Conservation (phyloP, 2,329 filamentous ascomycete genomes). For the Colletotrichum coccodes region DNA sequence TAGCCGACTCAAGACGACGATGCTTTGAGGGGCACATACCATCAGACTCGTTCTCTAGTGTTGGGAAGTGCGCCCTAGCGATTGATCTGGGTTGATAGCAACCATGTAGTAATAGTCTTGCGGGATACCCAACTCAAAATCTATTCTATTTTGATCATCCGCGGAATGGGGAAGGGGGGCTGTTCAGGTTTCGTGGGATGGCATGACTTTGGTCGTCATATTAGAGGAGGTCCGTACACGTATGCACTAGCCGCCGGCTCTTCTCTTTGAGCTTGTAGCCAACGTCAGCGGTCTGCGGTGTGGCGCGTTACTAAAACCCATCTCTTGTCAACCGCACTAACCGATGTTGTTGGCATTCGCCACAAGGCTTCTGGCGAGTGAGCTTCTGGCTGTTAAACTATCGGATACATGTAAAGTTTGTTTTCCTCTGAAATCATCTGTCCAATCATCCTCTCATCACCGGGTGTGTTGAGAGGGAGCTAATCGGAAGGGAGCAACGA, state of each 20-base stretch:
- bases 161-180: not conserved
- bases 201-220: constrained; percentile 3
- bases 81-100: not conserved
- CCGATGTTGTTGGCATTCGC: constrained; percentile 6
- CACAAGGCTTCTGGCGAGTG: not conserved
- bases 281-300: constrained; percentile 17
- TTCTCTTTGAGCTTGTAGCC: not conserved
- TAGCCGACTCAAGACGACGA: not conserved
- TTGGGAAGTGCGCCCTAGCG: not conserved
- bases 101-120: not conserved
- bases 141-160: not conserved
- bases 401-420: constrained; percentile 17
- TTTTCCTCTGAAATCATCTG: not conserved
- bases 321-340: constrained; percentile 16
- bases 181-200: not conserved
- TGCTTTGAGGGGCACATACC: not conserved
- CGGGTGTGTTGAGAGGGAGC: not conserved
- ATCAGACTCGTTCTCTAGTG: not conserved
- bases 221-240: not conserved
- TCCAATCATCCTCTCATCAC: not conserved
- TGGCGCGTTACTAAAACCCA: constrained; percentile 26
- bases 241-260: too few species aligned
- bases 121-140: not conserved
- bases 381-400: not conserved
- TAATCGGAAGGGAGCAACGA: not conserved